Base-by-base conservation (phyloP, 371 early-diverging fungal species). In the Actinomortierella ambigua region DNA sequence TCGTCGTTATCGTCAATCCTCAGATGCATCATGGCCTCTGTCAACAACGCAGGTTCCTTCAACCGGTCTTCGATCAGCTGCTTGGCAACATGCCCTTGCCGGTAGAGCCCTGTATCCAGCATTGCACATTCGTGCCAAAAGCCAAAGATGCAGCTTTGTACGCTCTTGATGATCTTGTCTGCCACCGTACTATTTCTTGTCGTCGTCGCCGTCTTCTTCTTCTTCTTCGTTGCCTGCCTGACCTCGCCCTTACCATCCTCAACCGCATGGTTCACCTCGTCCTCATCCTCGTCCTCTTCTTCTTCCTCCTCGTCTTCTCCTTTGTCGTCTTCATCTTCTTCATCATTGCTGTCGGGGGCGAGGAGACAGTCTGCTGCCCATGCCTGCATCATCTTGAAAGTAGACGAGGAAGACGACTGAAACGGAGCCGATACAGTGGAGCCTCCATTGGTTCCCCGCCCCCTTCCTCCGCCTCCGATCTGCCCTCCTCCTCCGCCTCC, bases 331-430 rank as follows among this genome's bases (percentile, higher is more conserved):
- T 3, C 28, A 26, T 41, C 42, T 48, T 54, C 22, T 5, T 23
- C 23, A 15, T 14, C n/a, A 6, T 3, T 4, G 56, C 13, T 46
- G 27, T 26, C 7, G 1, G 51, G 44, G 13, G 57, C 24, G 43
- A 58, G 60, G 1, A 61, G 60, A 42, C 63, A 69, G 14, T 27
- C 13, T 24, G 60, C 48, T 18, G 64, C 53, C 13, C 64, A 13
- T 2, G 27, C 54, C 43, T 46, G 54, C 23, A 61, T 58, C 29
- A 70, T 61, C 29, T 61, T 50, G 22, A 70, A 60, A 47, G 61
- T 65, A 9, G 70, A 61, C 28, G 61, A 61, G 4, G 20, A 18
- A 48, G 20, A 49, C 11, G 5, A 14, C 24, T 18, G 7, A 15
- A 49, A 46, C 14, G 28, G n/a, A n/a, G n/a, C n/a, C n/a, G n/a